Conservation (phyloP, 257 asterid genomes). For the Lycium ferocissimum region DNA sequence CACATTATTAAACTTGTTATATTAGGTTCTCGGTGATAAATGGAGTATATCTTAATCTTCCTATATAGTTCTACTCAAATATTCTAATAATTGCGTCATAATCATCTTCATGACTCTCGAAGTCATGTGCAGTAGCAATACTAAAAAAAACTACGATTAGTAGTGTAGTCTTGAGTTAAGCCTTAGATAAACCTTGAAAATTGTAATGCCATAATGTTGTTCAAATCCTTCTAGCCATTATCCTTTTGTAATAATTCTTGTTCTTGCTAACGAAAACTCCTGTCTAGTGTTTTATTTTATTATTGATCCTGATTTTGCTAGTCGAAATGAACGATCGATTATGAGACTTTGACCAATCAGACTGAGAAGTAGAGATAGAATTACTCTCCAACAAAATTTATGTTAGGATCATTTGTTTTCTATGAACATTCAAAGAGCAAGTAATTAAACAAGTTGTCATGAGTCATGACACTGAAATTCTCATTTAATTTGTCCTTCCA, state of each 20-base stretch:
- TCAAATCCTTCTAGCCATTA: neutral
- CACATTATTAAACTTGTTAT: too few species aligned
- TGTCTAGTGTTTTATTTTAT: neutral
- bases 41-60: neutral
- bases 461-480: neutral
- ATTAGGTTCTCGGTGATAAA: neutral
- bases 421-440: neutral
- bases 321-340: too few species aligned
- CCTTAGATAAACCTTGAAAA: neutral
- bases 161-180: neutral
- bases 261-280: neutral
- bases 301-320: neutral
- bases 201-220: neutral
- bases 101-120: neutral
- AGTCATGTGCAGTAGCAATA: neutral
- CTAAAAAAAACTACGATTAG: neutral
- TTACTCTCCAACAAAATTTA: too few species aligned
- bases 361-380: too few species aligned
- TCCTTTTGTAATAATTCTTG: neutral
- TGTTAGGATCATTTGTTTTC: neutral
- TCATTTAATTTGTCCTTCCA: neutral
- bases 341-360: too few species aligned
- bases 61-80: neutral
- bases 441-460: neutral
- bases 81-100: neutral